A percentile compares a stretch with the other conserved stretches of the same genome.
phyloP scores from a whole-genome alignment of 2,329 filamentous ascomycete species.

The Rachicladosporium sp. region DNA sequence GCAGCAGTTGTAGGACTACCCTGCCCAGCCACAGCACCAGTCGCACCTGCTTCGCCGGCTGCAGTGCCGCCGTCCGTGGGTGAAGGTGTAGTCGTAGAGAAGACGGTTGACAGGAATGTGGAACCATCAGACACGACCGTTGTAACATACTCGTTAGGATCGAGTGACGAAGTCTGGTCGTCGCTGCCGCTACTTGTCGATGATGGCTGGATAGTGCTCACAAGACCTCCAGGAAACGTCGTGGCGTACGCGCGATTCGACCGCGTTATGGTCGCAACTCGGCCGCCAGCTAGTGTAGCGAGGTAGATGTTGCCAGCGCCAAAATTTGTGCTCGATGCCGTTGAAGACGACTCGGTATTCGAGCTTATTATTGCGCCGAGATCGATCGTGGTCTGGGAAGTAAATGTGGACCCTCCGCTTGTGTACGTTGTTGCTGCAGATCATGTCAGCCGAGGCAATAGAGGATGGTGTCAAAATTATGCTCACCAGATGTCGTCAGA shows the following conservation, averaged over 20 bases:
- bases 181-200: conserved; percentile 1
- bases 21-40: too few species aligned
- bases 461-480: not conserved
- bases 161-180: not conserved
- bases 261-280: conserved; percentile 13
- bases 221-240: conserved; percentile 14
- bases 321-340: conserved; percentile 2
- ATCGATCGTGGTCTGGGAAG: conserved; percentile 11
- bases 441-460: too few species aligned
- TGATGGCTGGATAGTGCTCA: conserved; percentile 13
- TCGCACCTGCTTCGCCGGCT: not conserved
- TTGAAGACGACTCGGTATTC: not conserved
- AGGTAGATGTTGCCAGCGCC: conserved; percentile 10
- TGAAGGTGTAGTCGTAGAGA: conserved; percentile 1
- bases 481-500: conserved; percentile 16
- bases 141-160: conserved; percentile 1
- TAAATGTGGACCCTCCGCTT: conserved; percentile 9
- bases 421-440: conserved; percentile 10
- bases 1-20: too few species aligned
- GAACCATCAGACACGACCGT: conserved; percentile 1
- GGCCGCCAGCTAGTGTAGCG: conserved; percentile 16
- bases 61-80: not conserved
- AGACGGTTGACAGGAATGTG: conserved; percentile 1
- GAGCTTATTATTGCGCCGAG: conserved; percentile 2
- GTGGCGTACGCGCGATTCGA: conserved; percentile 14